A percentile compares a stretch with the other conserved stretches of the same genome.
phyloP scores from a whole-genome alignment of 2,329 filamentous ascomycete species.

The Arthrinium phaeospermum region DNA sequence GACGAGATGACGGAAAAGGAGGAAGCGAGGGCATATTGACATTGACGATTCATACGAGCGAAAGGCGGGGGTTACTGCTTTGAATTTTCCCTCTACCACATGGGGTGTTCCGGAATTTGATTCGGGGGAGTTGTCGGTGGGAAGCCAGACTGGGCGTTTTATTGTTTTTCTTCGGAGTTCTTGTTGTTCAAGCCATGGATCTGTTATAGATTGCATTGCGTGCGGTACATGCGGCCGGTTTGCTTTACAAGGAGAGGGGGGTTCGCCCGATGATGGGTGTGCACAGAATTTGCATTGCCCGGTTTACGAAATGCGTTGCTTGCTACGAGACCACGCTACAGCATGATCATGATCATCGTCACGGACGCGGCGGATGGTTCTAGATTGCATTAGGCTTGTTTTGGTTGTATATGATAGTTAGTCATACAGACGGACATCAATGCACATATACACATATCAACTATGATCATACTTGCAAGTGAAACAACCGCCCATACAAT shows the following conservation, averaged over 20 bases:
- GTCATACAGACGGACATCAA: too few species aligned
- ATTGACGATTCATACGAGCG: constrained; percentile 1
- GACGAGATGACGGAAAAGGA: background rate
- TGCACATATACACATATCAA: too few species aligned
- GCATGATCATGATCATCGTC: too few species aligned
- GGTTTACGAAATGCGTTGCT: too few species aligned
- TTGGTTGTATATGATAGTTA: too few species aligned
- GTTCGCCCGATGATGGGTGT: too few species aligned
- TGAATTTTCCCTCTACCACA: background rate
- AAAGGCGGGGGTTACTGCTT: background rate
- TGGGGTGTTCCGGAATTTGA: background rate
- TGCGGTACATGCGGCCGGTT: background rate
- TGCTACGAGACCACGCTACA: too few species aligned
- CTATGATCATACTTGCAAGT: too few species aligned
- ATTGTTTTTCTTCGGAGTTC: background rate
- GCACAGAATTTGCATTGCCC: too few species aligned
- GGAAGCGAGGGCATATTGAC: background rate
- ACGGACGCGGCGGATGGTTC: too few species aligned
- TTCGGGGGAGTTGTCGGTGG: background rate
- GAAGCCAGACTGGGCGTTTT: background rate
- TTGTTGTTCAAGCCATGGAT: background rate
- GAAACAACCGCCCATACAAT: too few species aligned
- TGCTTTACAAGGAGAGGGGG: background rate
- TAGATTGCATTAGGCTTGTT: too few species aligned
- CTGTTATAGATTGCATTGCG: background rate